These are phyloP conservation scores for Xylaria sp. DNA, from an alignment of 2,329 filamentous ascomycete genomes.

Conservation along the genomic window DNA sequence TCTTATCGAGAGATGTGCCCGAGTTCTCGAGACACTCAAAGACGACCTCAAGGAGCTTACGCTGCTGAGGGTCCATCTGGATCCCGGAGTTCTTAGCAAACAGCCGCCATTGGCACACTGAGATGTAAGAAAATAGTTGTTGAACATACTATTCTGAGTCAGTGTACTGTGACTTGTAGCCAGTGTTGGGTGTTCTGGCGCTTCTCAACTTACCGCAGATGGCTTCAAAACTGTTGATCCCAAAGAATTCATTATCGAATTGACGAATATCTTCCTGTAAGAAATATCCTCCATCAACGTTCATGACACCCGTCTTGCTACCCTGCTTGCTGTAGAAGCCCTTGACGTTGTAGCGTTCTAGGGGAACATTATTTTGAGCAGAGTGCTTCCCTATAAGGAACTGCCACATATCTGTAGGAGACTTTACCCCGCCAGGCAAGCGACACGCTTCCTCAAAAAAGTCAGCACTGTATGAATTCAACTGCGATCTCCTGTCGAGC, in stretches of 20 bases:
- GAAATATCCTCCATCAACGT: slow-evolving; percentile 41
- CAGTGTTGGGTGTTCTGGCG: too few relatives aligned
- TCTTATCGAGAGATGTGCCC: slow-evolving; percentile 33
- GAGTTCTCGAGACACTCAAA: slow-evolving; percentile 49
- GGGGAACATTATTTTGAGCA: slow-evolving; percentile 23
- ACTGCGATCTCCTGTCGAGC: too few relatives aligned
- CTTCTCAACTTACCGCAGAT: slow-evolving; percentile 5
- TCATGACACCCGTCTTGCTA: slow-evolving; percentile 17
- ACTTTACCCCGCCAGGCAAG: slow-evolving; percentile 30
- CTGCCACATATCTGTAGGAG: slow-evolving; percentile 31
- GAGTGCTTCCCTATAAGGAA: slow-evolving; percentile 28
- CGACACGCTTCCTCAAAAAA: slow-evolving; percentile 27
- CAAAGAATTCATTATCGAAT: slow-evolving; percentile 37
- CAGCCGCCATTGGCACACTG: too few relatives aligned
- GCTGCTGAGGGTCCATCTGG: slow-evolving; percentile 50
- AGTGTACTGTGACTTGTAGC: too few relatives aligned
- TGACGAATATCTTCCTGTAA: slow-evolving; percentile 38
- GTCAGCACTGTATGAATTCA: neutral
- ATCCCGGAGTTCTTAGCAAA: too few relatives aligned
- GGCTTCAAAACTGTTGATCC: slow-evolving; percentile 35
- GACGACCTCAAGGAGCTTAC: slow-evolving; percentile 51
- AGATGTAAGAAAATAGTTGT: too few relatives aligned
- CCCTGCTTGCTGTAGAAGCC: slow-evolving; percentile 35
- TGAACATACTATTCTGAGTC: too few relatives aligned
- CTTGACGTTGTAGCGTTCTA: slow-evolving; percentile 32